Evolutionary conservation across 1,139 yeast genomes (phyloP).

Genomic region (Blastobotrys aristatus): DNA sequence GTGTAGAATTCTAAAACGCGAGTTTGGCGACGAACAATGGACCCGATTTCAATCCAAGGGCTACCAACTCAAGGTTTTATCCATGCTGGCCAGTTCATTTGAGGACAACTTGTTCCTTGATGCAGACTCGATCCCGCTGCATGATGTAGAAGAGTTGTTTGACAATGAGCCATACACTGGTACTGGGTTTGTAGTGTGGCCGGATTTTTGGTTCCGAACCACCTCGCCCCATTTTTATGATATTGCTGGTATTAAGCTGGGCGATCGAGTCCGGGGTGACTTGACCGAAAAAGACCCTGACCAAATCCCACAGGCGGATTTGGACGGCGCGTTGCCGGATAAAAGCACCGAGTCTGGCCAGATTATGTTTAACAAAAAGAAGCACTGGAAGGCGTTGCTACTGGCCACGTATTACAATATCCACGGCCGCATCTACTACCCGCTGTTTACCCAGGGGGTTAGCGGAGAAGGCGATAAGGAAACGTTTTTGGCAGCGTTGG

Average conservation of each 20-base stretch:
- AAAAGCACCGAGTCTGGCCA: constrained; percentile 84
- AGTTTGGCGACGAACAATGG: constrained; percentile 45
- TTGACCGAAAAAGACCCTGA: constrained; percentile 24
- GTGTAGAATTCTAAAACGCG: constrained; percentile 53
- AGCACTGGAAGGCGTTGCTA: constrained; percentile 60
- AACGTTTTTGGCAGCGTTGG: constrained; percentile 77
- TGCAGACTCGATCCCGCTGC: constrained; percentile 68
- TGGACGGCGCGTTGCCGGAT: constrained; percentile 70
- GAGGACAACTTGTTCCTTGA: constrained; percentile 72
- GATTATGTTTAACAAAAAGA: constrained; percentile 58
- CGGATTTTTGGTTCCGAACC: constrained; percentile 77
- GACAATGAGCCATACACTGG: constrained; percentile 48
- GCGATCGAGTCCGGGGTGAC: constrained; percentile 41
- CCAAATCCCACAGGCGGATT: constrained; percentile 58
- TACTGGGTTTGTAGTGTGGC: constrained; percentile 69
- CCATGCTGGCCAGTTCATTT: constrained; percentile 68
- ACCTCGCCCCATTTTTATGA: constrained; percentile 65
- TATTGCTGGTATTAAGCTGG: constrained; percentile 51
- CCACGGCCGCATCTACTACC: constrained; percentile 76
- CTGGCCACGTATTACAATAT: constrained; percentile 72
- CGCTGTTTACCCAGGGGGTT: constrained; percentile 78
- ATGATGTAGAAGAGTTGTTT: constrained; percentile 51
- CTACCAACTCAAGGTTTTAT: constrained; percentile 73
- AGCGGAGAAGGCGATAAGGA: constrained; percentile 93
- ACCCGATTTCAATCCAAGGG: constrained; percentile 55